Evolutionary conservation across 2,329 filamentous ascomycete species (phyloP).

Genomic region (Neofusicoccum kwambonambiense): DNA sequence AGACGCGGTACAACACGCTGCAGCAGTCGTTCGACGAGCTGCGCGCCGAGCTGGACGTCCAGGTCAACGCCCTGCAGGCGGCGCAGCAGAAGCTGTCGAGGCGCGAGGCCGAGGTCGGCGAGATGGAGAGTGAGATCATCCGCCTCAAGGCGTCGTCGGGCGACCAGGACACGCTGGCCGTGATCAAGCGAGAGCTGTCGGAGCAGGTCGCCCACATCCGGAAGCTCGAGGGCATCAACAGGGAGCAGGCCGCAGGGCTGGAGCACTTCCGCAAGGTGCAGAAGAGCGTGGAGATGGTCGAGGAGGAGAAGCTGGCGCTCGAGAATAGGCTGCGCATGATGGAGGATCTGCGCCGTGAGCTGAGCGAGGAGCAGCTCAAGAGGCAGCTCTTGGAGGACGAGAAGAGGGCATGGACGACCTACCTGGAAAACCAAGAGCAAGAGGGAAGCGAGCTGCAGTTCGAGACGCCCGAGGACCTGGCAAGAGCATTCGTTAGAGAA

Average conservation of each 20-base stretch:
- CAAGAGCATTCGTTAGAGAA: slow-evolving; percentile 78
- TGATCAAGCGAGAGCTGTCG: slow-evolving; percentile 83
- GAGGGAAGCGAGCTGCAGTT: slow-evolving; percentile 68
- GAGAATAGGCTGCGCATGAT: slow-evolving; percentile 75
- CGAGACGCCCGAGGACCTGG: slow-evolving; percentile 83
- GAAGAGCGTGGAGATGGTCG: slow-evolving; percentile 87
- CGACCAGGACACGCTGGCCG: slow-evolving; percentile 78
- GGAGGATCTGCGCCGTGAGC: slow-evolving; percentile 70
- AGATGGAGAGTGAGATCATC: slow-evolving; percentile 79
- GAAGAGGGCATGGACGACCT: slow-evolving; percentile 79
- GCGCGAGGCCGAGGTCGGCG: slow-evolving; percentile 68
- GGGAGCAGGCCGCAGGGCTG: slow-evolving; percentile 76
- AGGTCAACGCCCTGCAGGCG: slow-evolving; percentile 57
- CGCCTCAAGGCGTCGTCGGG: slow-evolving; percentile 82
- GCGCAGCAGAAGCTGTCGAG: slow-evolving; percentile 67
- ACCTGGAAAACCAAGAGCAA: slow-evolving; percentile 68
- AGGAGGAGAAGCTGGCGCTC: slow-evolving; percentile 87
- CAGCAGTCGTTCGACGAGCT: slow-evolving; percentile 60
- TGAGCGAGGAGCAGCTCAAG: slow-evolving; percentile 77
- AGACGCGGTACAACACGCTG: slow-evolving; percentile 59
- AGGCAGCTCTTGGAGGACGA: slow-evolving; percentile 88
- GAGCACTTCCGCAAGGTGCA: slow-evolving; percentile 77
- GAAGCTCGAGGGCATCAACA: slow-evolving; percentile 74
- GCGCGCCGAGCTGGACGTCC: slow-evolving; percentile 57
- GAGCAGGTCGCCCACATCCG: slow-evolving; percentile 93